Evolutionary conservation across 352 stramenopile genomes (phyloP).

Genomic region (Globisporangium apiculatum): DNA sequence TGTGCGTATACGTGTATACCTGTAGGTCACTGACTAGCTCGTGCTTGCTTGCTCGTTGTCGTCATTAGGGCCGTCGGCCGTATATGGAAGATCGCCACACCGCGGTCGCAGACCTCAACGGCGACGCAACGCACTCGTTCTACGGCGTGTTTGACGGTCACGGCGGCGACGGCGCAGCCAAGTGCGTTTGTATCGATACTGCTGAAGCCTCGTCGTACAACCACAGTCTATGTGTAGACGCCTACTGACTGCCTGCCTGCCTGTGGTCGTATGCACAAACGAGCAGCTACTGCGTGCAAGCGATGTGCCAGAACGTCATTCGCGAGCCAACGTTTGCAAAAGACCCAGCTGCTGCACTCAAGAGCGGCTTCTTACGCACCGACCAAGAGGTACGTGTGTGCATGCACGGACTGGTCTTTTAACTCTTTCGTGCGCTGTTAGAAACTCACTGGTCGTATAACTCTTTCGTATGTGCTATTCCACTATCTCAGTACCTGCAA

Average conservation of each 20-base stretch:
- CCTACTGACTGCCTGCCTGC: background rate
- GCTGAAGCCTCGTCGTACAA: background rate
- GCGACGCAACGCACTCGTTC: constrained; percentile 78
- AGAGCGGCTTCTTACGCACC: constrained; percentile 73
- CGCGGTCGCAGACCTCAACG: constrained; percentile 69
- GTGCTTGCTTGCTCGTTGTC: background rate
- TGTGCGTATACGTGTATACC: no score
- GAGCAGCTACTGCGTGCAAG: constrained; percentile 71
- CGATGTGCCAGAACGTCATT: constrained; percentile 81
- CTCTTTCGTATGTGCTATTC: background rate
- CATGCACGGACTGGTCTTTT: background rate
- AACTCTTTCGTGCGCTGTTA: background rate
- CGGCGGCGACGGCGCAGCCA: constrained; percentile 81
- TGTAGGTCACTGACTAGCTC: background rate
- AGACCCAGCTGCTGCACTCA: constrained; percentile 58
- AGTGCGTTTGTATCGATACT: constrained; percentile 42
- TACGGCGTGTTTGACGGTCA: constrained; percentile 94
- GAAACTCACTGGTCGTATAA: background rate
- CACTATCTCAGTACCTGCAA: constrained; percentile 58
- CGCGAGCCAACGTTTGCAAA: constrained; percentile 57
- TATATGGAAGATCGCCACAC: constrained; percentile 91
- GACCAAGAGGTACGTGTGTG: constrained; percentile 49
- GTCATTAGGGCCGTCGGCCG: constrained; percentile 45
- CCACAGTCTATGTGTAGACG: background rate
- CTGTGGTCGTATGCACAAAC: background rate